Percentiles rank a stretch among this genome's conserved stretches.
phyloP scores from a whole-genome alignment of 2,329 filamentous ascomycete genomes.

The Fusarium begoniae region DNA sequence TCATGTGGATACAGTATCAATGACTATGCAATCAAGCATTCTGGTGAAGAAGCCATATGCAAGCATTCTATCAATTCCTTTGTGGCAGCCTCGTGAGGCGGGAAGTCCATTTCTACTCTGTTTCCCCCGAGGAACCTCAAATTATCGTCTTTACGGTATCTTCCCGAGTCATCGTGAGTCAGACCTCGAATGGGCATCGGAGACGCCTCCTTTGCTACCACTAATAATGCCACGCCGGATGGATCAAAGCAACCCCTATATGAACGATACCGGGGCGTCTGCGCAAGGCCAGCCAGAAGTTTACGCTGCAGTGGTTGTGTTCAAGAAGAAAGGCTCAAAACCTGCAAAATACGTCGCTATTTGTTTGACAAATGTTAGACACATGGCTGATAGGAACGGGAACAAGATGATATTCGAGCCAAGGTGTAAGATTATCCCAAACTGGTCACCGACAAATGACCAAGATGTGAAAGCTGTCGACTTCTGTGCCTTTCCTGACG shows the following conservation, averaged over 20 bases:
- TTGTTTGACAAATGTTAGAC: neutral
- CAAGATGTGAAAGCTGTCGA: neutral
- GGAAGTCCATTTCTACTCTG: neutral
- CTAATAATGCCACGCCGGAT: neutral
- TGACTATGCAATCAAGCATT: neutral
- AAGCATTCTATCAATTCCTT: neutral
- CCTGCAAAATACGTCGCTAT: neutral
- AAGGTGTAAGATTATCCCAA: neutral
- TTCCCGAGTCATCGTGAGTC: neutral
- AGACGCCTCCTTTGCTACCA: neutral
- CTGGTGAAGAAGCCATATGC: neutral
- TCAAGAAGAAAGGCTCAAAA: neutral
- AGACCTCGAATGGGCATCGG: too few species aligned
- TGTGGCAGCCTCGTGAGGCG: neutral
- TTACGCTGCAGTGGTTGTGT: neutral
- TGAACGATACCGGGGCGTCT: accelerated
- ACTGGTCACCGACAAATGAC: neutral
- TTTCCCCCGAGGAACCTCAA: neutral
- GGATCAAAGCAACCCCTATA: accelerated
- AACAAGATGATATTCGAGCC: neutral
- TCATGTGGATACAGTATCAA: neutral
- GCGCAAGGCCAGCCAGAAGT: neutral
- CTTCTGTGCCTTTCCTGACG: neutral
- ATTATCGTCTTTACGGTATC: neutral
- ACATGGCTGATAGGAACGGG: neutral